Percentiles rank a stretch among this genome's conserved stretches.
Evolutionary conservation across 192 early-diverging fungal genomes (phyloP).

Genomic region (Coemansia sp.): DNA sequence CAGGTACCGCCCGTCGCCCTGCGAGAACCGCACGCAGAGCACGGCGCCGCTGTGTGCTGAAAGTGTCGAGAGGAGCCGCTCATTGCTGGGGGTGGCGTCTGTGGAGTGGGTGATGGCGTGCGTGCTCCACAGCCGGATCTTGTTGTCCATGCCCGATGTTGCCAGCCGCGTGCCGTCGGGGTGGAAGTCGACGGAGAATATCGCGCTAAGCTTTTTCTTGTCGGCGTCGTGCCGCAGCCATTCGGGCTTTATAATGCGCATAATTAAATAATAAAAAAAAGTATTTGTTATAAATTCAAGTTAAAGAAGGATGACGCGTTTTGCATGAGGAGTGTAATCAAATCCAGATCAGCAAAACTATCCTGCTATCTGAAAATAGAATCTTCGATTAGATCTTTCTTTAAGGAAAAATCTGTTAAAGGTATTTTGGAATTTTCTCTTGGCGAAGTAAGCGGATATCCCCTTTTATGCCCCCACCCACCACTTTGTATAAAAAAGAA

Average conservation of each 20-base stretch:
- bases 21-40: constrained; percentile 85
- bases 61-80: constrained; percentile 75
- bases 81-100: constrained; percentile 14
- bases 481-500: too few species aligned
- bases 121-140: constrained; percentile 89
- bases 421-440: too few species aligned
- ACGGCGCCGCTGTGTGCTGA: constrained; percentile 85
- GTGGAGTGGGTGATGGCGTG: constrained; percentile 50
- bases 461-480: too few species aligned
- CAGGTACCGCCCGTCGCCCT: constrained; percentile 66
- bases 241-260: constrained; percentile 68
- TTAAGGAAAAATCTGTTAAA: background rate
- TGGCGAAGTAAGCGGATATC: too few species aligned
- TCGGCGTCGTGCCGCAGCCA: constrained; percentile 76
- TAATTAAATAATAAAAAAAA: constrained; percentile 16
- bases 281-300: background rate
- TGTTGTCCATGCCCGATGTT: constrained; percentile 86
- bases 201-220: constrained; percentile 59
- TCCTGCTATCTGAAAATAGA: background rate
- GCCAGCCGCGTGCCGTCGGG: constrained; percentile 78
- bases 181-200: constrained; percentile 90
- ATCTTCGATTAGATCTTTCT: background rate
- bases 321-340: background rate
- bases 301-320: background rate
- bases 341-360: too few species aligned